A percentile compares a stretch with the other conserved stretches of the same genome.
Conservation (phyloP, 1,284 basidiomycete genomes). For the Leccinum pseudoinsigne region DNA sequence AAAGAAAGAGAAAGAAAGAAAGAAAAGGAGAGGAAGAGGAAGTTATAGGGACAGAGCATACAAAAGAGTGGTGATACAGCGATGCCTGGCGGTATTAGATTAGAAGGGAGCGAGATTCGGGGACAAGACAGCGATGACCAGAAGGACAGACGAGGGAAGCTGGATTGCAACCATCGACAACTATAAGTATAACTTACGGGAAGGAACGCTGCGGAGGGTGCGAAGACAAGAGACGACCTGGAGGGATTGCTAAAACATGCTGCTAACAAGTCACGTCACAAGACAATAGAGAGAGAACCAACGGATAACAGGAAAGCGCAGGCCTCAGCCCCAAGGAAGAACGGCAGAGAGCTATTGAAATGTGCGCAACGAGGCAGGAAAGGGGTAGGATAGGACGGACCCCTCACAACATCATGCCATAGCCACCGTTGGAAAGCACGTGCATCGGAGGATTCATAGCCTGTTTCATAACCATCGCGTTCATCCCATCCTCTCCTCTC, state of each 20-base stretch:
- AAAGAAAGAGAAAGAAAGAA: constrained; percentile 4
- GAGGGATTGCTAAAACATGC: constrained; percentile 10
- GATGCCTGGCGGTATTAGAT: constrained; percentile 21
- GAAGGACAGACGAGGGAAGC: background rate
- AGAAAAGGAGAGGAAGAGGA: background rate
- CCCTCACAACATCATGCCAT: constrained; percentile 43
- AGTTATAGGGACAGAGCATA: background rate
- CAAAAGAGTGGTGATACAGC: constrained; percentile 32
- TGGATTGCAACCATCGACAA: constrained; percentile 16
- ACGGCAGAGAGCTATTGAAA: constrained; percentile 12
- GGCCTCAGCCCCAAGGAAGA: constrained; percentile 12
- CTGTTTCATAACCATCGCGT: constrained; percentile 38
- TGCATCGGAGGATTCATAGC: constrained; percentile 36
- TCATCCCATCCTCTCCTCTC: constrained; percentile 36
- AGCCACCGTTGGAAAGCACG: constrained; percentile 37
- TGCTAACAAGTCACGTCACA: constrained; percentile 15
- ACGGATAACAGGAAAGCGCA: constrained; percentile 13
- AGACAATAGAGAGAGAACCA: constrained; percentile 13
- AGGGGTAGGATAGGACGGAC: constrained; percentile 6
- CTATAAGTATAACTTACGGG: constrained; percentile 14
- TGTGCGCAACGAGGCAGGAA: constrained; percentile 13
- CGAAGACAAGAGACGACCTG: constrained; percentile 8
- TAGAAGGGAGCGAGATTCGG: constrained; percentile 5
- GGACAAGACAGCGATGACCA: constrained; percentile 6
- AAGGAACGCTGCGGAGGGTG: constrained; percentile 6